A percentile compares a stretch with the other conserved stretches of the same genome.
phyloP scores from a whole-genome alignment of 2,329 filamentous ascomycete genomes.

The Talaromyces amestolkiae region DNA sequence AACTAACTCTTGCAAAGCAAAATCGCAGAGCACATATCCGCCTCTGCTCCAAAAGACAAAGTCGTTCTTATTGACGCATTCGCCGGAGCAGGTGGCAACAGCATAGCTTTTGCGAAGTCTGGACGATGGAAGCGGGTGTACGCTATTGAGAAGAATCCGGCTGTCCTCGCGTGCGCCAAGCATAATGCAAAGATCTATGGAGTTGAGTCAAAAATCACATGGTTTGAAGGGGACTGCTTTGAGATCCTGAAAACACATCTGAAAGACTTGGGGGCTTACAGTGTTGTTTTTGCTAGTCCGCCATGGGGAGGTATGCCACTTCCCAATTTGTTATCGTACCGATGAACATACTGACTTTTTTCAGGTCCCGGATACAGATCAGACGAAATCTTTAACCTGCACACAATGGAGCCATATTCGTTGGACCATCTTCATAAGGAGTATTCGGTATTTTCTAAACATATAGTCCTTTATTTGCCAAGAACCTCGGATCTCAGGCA shows the following conservation, averaged over 20 bases:
- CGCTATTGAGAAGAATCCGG: conserved; percentile 79
- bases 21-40: conserved; percentile 70
- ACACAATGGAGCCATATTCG: conserved; percentile 84
- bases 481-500: conserved; percentile 80
- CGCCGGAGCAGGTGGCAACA: conserved; percentile 86
- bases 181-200: conserved; percentile 87
- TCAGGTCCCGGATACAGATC: conserved; percentile 62
- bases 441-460: conserved; percentile 53
- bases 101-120: conserved; percentile 86
- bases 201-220: conserved; percentile 73
- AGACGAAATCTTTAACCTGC: conserved; percentile 74
- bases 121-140: conserved; percentile 79
- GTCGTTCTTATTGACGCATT: conserved; percentile 81
- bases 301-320: conserved; percentile 65
- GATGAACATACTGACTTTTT: conserved; percentile 14
- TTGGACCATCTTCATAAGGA: conserved; percentile 61
- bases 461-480: conserved; percentile 76
- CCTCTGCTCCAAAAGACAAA: conserved; percentile 54
- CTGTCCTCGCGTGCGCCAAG: conserved; percentile 82
- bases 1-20: conserved; percentile 48
- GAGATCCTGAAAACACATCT: conserved; percentile 59
- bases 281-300: conserved; percentile 68
- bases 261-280: conserved; percentile 48
- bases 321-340: neutral
- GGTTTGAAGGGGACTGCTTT: conserved; percentile 86